phyloP scores from a whole-genome alignment of 495 filamentous ascomycete genomes.

The Hyaloscypha bicolor region DNA sequence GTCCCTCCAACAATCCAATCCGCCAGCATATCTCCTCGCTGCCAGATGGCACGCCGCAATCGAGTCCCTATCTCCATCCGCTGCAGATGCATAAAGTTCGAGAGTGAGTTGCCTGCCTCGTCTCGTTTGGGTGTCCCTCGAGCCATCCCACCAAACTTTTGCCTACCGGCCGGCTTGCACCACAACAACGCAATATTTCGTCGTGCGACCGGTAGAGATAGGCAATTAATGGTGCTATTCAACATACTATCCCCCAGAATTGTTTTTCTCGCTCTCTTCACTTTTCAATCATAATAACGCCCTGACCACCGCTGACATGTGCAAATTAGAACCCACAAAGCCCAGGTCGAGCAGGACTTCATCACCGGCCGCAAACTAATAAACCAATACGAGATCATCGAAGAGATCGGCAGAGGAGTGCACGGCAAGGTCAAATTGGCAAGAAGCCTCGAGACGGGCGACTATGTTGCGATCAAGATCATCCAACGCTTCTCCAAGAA shows the following conservation, averaged over 20 bases:
- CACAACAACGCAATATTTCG: background rate
- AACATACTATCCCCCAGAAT: background rate
- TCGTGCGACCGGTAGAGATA: background rate
- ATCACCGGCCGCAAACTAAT: constrained; percentile 91
- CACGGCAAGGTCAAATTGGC: constrained; percentile 98
- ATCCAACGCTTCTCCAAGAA: constrained; percentile 94
- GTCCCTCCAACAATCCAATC: constrained; percentile 18
- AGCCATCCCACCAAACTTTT: constrained; percentile 12
- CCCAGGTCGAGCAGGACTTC: constrained; percentile 83
- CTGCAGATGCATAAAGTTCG: constrained; percentile 40
- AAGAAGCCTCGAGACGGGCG: constrained; percentile 71
- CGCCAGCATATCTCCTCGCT: constrained; percentile 18
- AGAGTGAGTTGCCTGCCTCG: constrained; percentile 47
- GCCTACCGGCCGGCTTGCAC: constrained; percentile 6
- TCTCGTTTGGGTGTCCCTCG: background rate
- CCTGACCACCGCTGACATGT: constrained; percentile 20
- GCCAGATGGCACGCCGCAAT: constrained; percentile 31
- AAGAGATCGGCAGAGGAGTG: constrained; percentile 91
- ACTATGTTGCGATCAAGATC: constrained; percentile 96
- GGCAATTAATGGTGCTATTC: background rate
- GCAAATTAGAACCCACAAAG: constrained; percentile 71
- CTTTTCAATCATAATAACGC: constrained; percentile 2
- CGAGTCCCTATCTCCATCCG: constrained; percentile 37
- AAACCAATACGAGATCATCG: constrained; percentile 95
- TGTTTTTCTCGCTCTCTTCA: background rate